These are phyloP conservation scores for Sclerotinia spermophila DNA, from an alignment of 2,329 filamentous ascomycete genomes.

Conservation along the genomic window DNA sequence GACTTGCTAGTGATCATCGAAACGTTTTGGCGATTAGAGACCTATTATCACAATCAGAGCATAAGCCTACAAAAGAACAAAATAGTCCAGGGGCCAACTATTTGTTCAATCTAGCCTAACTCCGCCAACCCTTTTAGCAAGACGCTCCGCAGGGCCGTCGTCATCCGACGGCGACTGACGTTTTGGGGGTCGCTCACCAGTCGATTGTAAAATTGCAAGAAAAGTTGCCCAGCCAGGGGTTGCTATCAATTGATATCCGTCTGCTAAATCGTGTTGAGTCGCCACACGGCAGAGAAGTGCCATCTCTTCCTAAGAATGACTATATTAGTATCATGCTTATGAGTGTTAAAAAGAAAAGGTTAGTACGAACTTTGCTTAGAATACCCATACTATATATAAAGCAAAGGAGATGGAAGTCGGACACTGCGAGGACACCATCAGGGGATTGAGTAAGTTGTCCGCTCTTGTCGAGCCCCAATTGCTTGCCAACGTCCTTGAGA, in stretches of 20 bases:
- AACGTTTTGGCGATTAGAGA: background rate
- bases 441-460: constrained; percentile 56
- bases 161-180: constrained; percentile 46
- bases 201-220: constrained; percentile 88
- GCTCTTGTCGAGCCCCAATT: constrained; percentile 58
- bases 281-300: constrained; percentile 81
- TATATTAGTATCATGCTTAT: constrained; percentile 20
- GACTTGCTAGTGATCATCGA: background rate
- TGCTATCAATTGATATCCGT: constrained; percentile 78
- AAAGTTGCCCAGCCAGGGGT: constrained; percentile 92
- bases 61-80: constrained; percentile 12
- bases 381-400: constrained; percentile 79
- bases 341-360: constrained; percentile 23
- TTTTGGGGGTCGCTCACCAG: constrained; percentile 93
- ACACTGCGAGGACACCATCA: constrained; percentile 65
- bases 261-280: constrained; percentile 72
- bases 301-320: constrained; percentile 72
- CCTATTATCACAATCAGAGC: constrained; percentile 7
- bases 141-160: constrained; percentile 39
- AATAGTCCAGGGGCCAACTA: background rate
- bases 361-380: constrained; percentile 69
- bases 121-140: constrained; percentile 65
- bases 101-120: constrained; percentile 46
- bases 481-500: constrained; percentile 60
- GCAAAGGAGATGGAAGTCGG: constrained; percentile 91